These are phyloP conservation scores for Plenodomus lindquistii DNA, from an alignment of 2,329 filamentous ascomycete genomes.

Conservation along the genomic window DNA sequence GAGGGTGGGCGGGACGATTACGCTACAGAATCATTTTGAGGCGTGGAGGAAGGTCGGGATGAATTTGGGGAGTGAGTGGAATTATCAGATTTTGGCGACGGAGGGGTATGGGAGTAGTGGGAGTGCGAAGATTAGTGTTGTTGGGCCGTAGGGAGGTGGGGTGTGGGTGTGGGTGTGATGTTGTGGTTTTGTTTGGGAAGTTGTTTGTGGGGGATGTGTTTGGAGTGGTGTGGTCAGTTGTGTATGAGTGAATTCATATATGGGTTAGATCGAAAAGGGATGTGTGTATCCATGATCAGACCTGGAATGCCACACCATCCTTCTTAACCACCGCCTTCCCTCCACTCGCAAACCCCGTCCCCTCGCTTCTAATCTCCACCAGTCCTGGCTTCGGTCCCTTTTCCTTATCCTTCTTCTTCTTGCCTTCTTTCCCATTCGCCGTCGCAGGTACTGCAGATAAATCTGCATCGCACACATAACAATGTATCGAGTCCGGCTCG, in stretches of 20 bases:
- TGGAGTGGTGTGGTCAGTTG: neutral
- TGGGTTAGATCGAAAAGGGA: too few relatives aligned
- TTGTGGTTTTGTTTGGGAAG: too few relatives aligned
- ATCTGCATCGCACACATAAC: constrained; percentile 86
- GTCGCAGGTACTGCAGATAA: constrained; percentile 55
- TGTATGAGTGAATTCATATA: too few relatives aligned
- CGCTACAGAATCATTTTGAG: constrained; percentile 56
- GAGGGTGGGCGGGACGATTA: constrained; percentile 56
- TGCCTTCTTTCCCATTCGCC: constrained; percentile 25
- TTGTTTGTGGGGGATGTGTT: too few relatives aligned
- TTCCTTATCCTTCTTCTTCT: constrained; percentile 52
- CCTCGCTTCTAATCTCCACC: constrained; percentile 80
- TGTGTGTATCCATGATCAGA: too few relatives aligned
- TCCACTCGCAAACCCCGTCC: constrained; percentile 90
- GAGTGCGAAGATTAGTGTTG: constrained; percentile 53
- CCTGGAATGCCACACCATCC: constrained; percentile 76
- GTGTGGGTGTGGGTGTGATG: too few relatives aligned
- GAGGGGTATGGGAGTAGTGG: constrained; percentile 60
- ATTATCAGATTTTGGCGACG: constrained; percentile 61
- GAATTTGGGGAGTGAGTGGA: constrained; percentile 50
- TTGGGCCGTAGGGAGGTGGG: neutral
- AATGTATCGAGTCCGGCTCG: constrained; percentile 62
- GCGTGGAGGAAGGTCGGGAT: constrained; percentile 57
- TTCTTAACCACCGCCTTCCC: constrained; percentile 82
- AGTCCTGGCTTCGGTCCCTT: constrained; percentile 70